Evolutionary conservation across 2,329 filamentous ascomycete genomes (phyloP).

Genomic region (Plenodomus biglobosus): DNA sequence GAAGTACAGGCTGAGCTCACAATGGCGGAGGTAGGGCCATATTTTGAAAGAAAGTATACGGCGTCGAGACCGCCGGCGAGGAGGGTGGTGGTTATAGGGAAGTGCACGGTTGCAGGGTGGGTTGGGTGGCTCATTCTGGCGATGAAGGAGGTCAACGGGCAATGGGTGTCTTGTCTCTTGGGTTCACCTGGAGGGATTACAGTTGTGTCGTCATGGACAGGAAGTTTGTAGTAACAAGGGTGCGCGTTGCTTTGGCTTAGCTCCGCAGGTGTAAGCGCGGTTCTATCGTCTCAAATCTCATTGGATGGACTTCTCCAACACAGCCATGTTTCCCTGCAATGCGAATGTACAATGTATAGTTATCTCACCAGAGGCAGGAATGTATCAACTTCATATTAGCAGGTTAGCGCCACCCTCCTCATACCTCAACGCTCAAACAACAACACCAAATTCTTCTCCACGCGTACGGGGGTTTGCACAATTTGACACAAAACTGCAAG

Average conservation of each 20-base stretch:
- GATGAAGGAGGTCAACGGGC: too few relatives aligned
- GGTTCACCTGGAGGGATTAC: not conserved
- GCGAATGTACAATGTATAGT: too few relatives aligned
- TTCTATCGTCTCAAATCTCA: not conserved
- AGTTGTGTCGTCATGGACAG: not conserved
- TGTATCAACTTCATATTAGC: too few relatives aligned
- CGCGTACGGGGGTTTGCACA: too few relatives aligned
- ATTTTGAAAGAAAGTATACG: slow-evolving; percentile 38
- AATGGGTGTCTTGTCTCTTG: too few relatives aligned
- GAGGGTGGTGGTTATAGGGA: slow-evolving; percentile 50
- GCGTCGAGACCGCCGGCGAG: slow-evolving; percentile 49
- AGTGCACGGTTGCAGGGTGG: slow-evolving; percentile 52
- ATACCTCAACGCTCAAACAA: too few relatives aligned
- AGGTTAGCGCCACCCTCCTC: too few relatives aligned
- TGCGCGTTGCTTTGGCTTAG: not conserved
- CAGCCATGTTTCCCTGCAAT: too few relatives aligned
- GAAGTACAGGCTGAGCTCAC: slow-evolving; percentile 31
- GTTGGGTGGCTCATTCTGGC: slow-evolving; percentile 43
- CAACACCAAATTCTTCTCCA: too few relatives aligned
- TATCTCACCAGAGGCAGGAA: too few relatives aligned
- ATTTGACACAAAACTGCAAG: too few relatives aligned
- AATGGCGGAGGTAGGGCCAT: slow-evolving; percentile 37
- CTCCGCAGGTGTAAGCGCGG: not conserved
- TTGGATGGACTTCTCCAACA: not conserved
- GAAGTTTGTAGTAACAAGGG: not conserved